Evolutionary conservation across 495 filamentous ascomycete genomes (phyloP).

Genomic region (Xylaria intraflava): DNA sequence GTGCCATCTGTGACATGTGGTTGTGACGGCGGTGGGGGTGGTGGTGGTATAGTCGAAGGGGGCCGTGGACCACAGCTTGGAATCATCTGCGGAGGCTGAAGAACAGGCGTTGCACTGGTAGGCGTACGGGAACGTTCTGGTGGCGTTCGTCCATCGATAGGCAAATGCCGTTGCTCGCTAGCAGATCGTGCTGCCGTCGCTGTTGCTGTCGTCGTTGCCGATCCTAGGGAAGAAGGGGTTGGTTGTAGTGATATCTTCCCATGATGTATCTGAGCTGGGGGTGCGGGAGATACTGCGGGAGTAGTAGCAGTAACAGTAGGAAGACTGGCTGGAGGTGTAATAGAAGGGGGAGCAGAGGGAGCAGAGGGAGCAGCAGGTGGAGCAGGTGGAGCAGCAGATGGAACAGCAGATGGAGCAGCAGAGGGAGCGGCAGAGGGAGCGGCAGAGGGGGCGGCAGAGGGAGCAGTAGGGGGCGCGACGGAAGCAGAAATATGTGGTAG

Average conservation of each 20-base stretch:
- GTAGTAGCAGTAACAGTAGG: neutral
- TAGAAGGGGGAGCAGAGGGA: neutral
- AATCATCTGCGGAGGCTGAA: constrained; percentile 37
- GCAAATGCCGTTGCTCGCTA: constrained; percentile 17
- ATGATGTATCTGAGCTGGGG: neutral
- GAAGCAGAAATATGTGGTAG: constrained; percentile 10
- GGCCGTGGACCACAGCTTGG: constrained; percentile 23
- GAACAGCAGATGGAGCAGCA: neutral
- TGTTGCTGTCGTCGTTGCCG: neutral
- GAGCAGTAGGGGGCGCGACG: neutral
- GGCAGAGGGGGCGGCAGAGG: neutral
- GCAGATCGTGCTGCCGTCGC: constrained; percentile 8
- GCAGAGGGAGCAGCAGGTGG: constrained; percentile 1
- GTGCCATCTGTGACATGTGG: constrained; percentile 23
- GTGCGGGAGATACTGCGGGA: neutral
- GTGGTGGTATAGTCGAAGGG: constrained; percentile 17
- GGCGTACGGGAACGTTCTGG: constrained; percentile 23
- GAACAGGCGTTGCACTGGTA: constrained; percentile 25
- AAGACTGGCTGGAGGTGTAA: neutral
- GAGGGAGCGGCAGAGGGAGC: neutral
- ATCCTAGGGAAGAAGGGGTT: constrained; percentile 7
- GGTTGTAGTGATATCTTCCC: constrained; percentile 8
- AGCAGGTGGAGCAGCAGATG: neutral
- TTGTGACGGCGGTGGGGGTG: no score
- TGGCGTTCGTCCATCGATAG: constrained; percentile 21